Evolutionary conservation across 768 basidiomycete genomes (phyloP).

Genomic region (Rhodotorula babjevae): DNA sequence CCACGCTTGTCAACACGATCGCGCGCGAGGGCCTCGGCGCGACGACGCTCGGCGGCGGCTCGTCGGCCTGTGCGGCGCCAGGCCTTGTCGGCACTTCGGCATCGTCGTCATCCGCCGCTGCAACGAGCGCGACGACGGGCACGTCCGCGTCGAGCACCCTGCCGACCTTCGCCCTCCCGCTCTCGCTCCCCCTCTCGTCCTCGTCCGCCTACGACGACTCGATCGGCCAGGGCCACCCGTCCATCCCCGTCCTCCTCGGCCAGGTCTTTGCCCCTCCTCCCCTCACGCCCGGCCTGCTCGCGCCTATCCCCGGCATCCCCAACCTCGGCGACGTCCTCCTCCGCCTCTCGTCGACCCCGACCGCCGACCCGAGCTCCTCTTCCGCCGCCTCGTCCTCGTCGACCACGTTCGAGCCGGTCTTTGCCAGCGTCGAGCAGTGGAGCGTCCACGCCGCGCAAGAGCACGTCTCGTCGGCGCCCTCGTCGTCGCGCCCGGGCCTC

Average conservation of each 20-base stretch:
- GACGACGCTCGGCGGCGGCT: neutral
- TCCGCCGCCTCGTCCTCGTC: too few relatives aligned
- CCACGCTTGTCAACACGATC: conserved; percentile 24
- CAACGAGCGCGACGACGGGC: neutral
- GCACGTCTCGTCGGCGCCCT: conserved; percentile 1
- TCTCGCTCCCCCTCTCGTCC: neutral
- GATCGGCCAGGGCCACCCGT: conserved; percentile 6
- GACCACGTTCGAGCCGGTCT: conserved; percentile 18
- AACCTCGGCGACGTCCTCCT: conserved; percentile 6
- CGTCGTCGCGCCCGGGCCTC: neutral
- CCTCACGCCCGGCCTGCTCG: conserved; percentile 32
- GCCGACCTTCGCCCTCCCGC: neutral
- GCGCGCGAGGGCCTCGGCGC: neutral
- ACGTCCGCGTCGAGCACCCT: neutral
- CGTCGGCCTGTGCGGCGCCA: neutral
- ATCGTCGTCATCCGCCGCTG: too few relatives aligned
- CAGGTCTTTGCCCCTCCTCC: conserved; percentile 36
- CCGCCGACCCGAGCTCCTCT: too few relatives aligned
- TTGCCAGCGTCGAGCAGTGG: conserved; percentile 36
- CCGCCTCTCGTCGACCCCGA: neutral
- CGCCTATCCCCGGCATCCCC: conserved; percentile 10
- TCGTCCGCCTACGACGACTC: neutral
- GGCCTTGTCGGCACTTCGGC: neutral
- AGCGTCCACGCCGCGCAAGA: conserved; percentile 18
- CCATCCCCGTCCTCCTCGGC: conserved; percentile 37